Conservation (phyloP, 495 filamentous ascomycete species). For the Lasiosphaeriaceae sp. region DNA sequence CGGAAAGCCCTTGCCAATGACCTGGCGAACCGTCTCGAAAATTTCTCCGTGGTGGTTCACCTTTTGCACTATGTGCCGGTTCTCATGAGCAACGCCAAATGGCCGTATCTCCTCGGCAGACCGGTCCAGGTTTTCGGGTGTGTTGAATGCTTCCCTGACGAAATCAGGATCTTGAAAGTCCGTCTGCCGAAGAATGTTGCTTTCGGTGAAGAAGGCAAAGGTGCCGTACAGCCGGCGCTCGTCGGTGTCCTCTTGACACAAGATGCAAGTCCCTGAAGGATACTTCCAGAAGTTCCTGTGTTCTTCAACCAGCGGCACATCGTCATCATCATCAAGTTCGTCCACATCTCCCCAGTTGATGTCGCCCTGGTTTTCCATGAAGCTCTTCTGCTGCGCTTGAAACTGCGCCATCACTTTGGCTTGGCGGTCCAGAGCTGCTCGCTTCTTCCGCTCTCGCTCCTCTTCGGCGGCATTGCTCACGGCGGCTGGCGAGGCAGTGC, state of each 20-base stretch:
- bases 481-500: constrained; percentile 50
- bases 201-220: constrained; percentile 83
- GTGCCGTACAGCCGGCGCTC: constrained; percentile 87
- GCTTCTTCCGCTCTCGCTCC: constrained; percentile 81
- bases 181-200: constrained; percentile 81
- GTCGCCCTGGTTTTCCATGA: constrained; percentile 77
- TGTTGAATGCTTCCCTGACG: constrained; percentile 74
- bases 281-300: constrained; percentile 82
- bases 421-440: constrained; percentile 81
- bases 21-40: constrained; percentile 70
- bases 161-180: constrained; percentile 76
- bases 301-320: constrained; percentile 59
- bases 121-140: constrained; percentile 75
- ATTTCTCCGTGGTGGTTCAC: constrained; percentile 65
- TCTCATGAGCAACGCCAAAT: constrained; percentile 85
- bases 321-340: constrained; percentile 61
- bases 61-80: constrained; percentile 70
- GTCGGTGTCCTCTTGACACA: constrained; percentile 94
- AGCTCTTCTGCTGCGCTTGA: constrained; percentile 92
- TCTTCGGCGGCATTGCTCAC: constrained; percentile 51
- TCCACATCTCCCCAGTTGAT: constrained; percentile 80
- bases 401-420: constrained; percentile 94
- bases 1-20: constrained; percentile 85
- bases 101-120: constrained; percentile 78
- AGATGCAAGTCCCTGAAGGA: constrained; percentile 88